Evolutionary conservation across 2,329 filamentous ascomycete species (phyloP).

Genomic region (Calonectria crousiana): DNA sequence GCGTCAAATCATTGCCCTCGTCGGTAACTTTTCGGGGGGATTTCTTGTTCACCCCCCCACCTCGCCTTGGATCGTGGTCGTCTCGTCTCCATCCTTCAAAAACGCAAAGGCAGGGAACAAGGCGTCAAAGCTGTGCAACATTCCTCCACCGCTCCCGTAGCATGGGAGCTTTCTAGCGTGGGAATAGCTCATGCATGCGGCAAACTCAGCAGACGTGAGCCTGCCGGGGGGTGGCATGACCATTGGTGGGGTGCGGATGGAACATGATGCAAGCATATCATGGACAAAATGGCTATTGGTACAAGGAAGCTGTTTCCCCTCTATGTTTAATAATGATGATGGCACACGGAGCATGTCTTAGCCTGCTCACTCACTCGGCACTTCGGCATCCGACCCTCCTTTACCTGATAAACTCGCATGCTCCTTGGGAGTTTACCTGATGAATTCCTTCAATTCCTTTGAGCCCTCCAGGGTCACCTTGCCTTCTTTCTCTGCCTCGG

Average conservation of each 20-base stretch:
- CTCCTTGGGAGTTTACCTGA: conserved; percentile 50
- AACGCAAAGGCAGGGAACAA: background rate
- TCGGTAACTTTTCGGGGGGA: background rate
- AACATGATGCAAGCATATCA: conserved; percentile 9
- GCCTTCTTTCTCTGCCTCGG: conserved; percentile 69
- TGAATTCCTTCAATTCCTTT: conserved; percentile 69
- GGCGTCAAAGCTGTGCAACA: background rate
- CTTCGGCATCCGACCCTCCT: conserved; percentile 1
- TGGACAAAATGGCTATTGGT: conserved; percentile 24
- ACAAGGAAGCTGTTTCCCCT: conserved; percentile 21
- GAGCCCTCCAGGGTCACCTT: conserved; percentile 75
- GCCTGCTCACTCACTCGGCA: conserved; percentile 20
- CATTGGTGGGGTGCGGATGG: background rate
- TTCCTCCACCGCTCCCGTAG: background rate
- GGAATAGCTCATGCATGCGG: conserved; percentile 7
- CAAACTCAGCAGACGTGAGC: background rate
- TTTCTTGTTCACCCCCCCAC: background rate
- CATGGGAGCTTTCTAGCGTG: background rate
- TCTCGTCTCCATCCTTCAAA: background rate
- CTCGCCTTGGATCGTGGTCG: background rate
- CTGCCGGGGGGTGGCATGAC: background rate
- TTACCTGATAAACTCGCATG: background rate
- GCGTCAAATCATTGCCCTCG: background rate
- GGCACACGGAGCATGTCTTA: conserved; percentile 14
- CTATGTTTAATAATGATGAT: conserved; percentile 19